Evolutionary conservation across 768 basidiomycete genomes (phyloP).

Genomic region (Russula sp.): DNA sequence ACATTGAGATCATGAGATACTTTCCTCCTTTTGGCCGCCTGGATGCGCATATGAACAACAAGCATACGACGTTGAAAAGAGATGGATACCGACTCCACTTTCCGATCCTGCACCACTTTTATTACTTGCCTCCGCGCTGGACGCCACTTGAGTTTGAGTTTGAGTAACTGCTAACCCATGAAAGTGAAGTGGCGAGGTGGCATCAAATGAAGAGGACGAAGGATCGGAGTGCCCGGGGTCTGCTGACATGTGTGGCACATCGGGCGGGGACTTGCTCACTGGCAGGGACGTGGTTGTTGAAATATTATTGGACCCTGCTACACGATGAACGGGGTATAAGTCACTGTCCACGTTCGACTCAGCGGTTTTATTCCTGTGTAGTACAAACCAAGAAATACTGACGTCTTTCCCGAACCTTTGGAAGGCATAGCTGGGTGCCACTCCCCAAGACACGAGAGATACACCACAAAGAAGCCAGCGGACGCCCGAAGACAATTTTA

Average conservation of each 20-base stretch:
- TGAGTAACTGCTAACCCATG: slow-evolving; percentile 51
- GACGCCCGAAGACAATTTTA: not conserved
- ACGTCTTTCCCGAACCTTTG: slow-evolving; percentile 4
- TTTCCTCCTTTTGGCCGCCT: slow-evolving; percentile 12
- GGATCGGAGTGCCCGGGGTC: slow-evolving; percentile 16
- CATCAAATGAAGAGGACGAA: slow-evolving; percentile 24
- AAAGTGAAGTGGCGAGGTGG: slow-evolving; percentile 45
- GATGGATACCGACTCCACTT: slow-evolving; percentile 3
- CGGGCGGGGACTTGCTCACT: slow-evolving; percentile 12
- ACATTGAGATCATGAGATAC: not conserved
- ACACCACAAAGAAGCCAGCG: not conserved
- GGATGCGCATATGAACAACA: not conserved
- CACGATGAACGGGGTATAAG: not conserved
- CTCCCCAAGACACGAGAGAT: not conserved
- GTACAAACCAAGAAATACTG: slow-evolving; percentile 1
- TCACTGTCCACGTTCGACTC: slow-evolving; percentile 2
- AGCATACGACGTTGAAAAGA: not conserved
- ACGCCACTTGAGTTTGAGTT: slow-evolving; percentile 41
- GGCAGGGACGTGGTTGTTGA: not conserved
- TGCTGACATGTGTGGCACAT: slow-evolving; percentile 19
- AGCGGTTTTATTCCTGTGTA: not conserved
- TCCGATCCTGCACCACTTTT: not conserved
- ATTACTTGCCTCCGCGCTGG: slow-evolving; percentile 5
- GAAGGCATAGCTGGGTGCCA: not conserved
- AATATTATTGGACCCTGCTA: not conserved